These are phyloP conservation scores for Globisporangium nodosum DNA, from an alignment of 352 stramenopile species.

Conservation along the genomic window DNA sequence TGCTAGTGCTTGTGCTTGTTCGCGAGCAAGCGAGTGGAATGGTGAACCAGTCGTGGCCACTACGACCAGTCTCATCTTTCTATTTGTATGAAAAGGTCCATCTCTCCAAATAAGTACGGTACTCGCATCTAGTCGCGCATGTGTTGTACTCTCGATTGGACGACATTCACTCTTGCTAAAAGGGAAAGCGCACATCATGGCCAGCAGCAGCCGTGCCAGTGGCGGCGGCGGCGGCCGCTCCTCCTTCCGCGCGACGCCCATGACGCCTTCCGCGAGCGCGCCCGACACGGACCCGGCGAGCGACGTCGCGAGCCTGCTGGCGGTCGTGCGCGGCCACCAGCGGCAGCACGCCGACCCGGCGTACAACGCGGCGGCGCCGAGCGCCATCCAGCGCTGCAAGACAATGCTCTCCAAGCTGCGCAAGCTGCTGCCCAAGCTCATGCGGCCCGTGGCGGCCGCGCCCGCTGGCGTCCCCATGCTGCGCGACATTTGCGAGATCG, in stretches of 20 bases:
- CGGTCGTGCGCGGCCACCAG: constrained; percentile 38
- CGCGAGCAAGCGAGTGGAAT: not conserved
- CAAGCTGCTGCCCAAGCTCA: constrained; percentile 64
- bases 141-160: not conserved
- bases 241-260: constrained; percentile 2
- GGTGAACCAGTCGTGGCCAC: not conserved
- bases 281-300: constrained; percentile 32
- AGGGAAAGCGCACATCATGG: not conserved
- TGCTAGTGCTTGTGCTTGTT: not conserved
- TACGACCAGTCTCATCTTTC: not conserved
- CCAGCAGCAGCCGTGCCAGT: too few relatives aligned
- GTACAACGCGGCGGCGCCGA: constrained; percentile 30
- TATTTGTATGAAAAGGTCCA: not conserved
- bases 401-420: constrained; percentile 63
- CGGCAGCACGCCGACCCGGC: constrained; percentile 33
- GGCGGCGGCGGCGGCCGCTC: too few relatives aligned
- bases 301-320: constrained; percentile 43
- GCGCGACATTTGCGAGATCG: constrained; percentile 49
- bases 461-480: constrained; percentile 30
- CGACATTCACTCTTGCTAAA: not conserved
- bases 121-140: not conserved
- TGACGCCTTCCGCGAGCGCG: not conserved
- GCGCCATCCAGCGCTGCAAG: constrained; percentile 47
- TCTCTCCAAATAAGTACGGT: not conserved
- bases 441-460: constrained; percentile 42